Evolutionary conservation across 2,329 filamentous ascomycete species (phyloP), one percentile per base, ranked within the genome.

Genomic region (Fusarium beomiforme): DNA sequence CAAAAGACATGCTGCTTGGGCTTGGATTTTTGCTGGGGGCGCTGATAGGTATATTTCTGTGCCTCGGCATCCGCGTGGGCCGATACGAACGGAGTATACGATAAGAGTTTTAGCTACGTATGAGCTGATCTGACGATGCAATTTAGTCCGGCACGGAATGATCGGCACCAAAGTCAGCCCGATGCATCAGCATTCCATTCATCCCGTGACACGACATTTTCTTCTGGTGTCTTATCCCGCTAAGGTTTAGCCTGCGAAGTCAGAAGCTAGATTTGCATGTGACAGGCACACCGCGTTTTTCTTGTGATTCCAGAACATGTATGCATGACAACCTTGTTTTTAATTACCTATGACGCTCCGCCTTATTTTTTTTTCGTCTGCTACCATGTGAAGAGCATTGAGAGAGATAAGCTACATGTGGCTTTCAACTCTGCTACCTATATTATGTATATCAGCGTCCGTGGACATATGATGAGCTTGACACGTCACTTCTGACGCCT

Each of bases 31-130:
- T 47, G 47, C 54, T 49, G 56, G 37, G 37, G 47, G 31, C 8
- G 34, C 16, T 8, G 24, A 10, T 37, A 37, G 17, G 36, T 47
- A 23, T 39, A 62, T 37, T 36, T 42, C 16, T 53, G 13, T 43
- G 19, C 64, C 64, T 67, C 64, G 64, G 64, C 63, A 67, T 43
- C 50, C 46, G 62, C 47, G 64, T 67, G 47, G 55, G 63, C 39
- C 47, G 64, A 67, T 37, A n/a, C n/a, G n/a, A n/a, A n/a, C n/a
- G n/a, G n/a, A n/a, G n/a, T n/a, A 29, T 11, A 43, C 26, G 13
- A 50, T 37, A 44, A 49, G 47, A 23, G 23, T 24, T 24, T 29
- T 33, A 23, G 13, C 23, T 31, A 47, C 67, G 64, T 31, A 47
- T 67, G 64, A 49, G 46, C 64, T 67, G 64, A 67, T 67, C 17